Percentiles rank a stretch among this genome's conserved stretches.
Conservation (phyloP, 805 yeast species). For the Torulaspora gathmanii region DNA sequence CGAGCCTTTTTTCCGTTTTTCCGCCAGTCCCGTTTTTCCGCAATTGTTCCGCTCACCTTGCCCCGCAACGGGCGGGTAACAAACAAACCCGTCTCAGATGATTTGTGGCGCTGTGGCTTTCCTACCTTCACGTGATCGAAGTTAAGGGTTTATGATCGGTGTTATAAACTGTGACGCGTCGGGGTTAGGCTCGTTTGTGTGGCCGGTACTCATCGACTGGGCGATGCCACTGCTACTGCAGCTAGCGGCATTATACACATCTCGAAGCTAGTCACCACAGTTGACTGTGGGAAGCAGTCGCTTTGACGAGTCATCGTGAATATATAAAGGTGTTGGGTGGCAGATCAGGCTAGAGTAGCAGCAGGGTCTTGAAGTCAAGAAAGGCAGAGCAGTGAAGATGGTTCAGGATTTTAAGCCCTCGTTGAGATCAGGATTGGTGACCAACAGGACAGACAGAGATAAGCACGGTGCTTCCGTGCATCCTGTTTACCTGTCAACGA, state of each 20-base stretch:
- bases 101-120: too few relatives aligned
- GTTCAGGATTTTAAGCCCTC: constrained; percentile 9
- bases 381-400: not conserved
- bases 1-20: constrained; percentile 3
- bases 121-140: too few relatives aligned
- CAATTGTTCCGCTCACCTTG: too few relatives aligned
- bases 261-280: too few relatives aligned
- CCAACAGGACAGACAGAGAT: constrained; percentile 44
- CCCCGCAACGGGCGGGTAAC: not conserved
- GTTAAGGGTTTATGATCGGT: not conserved
- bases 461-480: constrained; percentile 76
- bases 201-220: not conserved
- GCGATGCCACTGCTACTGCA: too few relatives aligned
- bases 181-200: constrained; percentile 1
- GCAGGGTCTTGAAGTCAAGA: not conserved
- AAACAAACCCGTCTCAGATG: too few relatives aligned
- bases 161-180: not conserved
- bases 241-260: too few relatives aligned
- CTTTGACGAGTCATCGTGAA: too few relatives aligned
- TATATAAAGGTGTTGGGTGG: too few relatives aligned
- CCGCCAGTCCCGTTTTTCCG: too few relatives aligned
- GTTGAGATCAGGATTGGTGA: constrained; percentile 7
- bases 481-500: constrained; percentile 91
- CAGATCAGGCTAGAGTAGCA: not conserved
- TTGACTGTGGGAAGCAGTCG: too few relatives aligned